Evolutionary conservation across 2,329 filamentous ascomycete genomes (phyloP).

Genomic region (Clarireedia homoeocarpa): DNA sequence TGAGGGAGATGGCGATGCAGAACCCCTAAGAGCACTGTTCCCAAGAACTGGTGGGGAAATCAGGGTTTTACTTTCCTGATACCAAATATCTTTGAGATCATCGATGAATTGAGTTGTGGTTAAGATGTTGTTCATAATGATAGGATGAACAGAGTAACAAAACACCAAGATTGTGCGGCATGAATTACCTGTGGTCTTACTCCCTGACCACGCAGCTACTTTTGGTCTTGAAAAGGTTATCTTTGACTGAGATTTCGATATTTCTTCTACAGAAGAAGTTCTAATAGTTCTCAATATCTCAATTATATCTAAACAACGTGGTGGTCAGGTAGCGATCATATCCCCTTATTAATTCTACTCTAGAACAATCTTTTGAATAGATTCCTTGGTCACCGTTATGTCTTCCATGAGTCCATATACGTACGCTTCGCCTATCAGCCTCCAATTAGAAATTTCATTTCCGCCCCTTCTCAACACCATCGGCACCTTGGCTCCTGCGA

Average conservation of each 20-base stretch:
- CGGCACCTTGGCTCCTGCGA: constrained; percentile 3
- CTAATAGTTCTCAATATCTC: no score
- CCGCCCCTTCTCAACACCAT: constrained; percentile 2
- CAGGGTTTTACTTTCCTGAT: constrained; percentile 28
- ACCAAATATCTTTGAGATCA: background rate
- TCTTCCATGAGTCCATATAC: constrained; percentile 5
- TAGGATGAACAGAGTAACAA: no score
- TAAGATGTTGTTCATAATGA: no score
- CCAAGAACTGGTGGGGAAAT: constrained; percentile 30
- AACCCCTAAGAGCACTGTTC: constrained; percentile 26
- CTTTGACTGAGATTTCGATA: no score
- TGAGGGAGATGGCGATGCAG: constrained; percentile 19
- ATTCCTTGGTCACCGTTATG: background rate
- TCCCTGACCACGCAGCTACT: background rate
- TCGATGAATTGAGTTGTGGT: background rate
- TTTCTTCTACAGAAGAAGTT: no score
- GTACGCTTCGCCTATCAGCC: constrained; percentile 6
- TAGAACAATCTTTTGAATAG: no score
- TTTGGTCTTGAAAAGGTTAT: background rate
- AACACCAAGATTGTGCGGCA: no score
- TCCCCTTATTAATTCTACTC: no score
- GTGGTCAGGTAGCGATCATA: no score
- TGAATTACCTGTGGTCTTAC: no score
- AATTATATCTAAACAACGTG: no score
- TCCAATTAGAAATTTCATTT: background rate